These are phyloP conservation scores for Epithele typhae DNA, from an alignment of 768 basidiomycete genomes.

Conservation along the genomic window DNA sequence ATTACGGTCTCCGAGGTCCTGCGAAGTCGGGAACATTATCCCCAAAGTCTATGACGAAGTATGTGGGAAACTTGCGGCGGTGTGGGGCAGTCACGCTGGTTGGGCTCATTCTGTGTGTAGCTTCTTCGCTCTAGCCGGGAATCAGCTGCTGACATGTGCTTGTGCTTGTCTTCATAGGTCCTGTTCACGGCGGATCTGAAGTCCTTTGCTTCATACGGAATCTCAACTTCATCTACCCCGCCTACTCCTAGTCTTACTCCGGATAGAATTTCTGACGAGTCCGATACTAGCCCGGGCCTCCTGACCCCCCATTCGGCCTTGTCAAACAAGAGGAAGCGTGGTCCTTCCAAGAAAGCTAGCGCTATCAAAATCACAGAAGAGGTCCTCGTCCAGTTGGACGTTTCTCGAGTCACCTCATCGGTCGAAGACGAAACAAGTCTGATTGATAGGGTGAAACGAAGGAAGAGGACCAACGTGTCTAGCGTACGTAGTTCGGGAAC, in stretches of 20 bases:
- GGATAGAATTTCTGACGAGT: background rate
- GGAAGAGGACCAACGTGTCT: no score
- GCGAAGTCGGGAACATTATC: slow-evolving; percentile 58
- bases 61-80: slow-evolving; percentile 47
- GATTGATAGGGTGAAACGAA: slow-evolving; percentile 26
- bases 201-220: slow-evolving; percentile 30
- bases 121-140: background rate
- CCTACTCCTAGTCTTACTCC: slow-evolving; percentile 11
- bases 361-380: background rate
- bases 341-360: no score
- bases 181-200: slow-evolving; percentile 36
- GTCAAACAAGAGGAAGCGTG: slow-evolving; percentile 6
- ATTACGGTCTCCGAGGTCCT: slow-evolving; percentile 61
- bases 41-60: slow-evolving; percentile 72
- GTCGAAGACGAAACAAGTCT: slow-evolving; percentile 7
- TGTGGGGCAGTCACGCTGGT: slow-evolving; percentile 86
- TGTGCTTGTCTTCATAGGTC: slow-evolving; percentile 19
- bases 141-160: background rate
- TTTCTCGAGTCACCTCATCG: no score
- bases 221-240: slow-evolving; percentile 14
- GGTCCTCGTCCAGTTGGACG: background rate
- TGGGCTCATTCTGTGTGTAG: slow-evolving; percentile 82
- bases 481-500: no score
- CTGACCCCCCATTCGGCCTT: background rate
- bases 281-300: background rate